Evolutionary conservation across 2,329 filamentous ascomycete species (phyloP).

Genomic region (Orbilia brochopaga): DNA sequence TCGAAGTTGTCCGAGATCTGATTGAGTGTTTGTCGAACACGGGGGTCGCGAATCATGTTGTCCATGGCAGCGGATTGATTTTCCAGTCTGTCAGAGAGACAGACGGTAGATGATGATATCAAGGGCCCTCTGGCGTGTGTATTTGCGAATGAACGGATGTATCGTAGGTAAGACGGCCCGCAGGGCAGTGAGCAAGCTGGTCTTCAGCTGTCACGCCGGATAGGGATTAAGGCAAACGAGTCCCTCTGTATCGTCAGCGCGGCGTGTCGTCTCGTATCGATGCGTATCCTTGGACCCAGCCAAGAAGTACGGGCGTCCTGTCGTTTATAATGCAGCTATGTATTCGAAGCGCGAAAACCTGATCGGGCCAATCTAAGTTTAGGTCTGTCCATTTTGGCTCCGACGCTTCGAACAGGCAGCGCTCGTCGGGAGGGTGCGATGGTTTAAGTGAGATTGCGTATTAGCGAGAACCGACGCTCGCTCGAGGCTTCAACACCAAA

Average conservation of each 20-base stretch:
- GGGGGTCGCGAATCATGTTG: conserved; percentile 58
- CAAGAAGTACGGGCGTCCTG: conserved; percentile 2
- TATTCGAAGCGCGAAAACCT: background rate
- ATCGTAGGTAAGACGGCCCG: conserved; percentile 18
- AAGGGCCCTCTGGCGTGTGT: conserved; percentile 2
- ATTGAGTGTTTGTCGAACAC: conserved; percentile 71
- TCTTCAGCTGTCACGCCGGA: conserved; percentile 16
- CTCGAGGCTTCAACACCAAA: background rate
- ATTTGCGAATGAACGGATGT: background rate
- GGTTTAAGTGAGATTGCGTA: conserved; percentile 12
- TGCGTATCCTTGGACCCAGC: background rate
- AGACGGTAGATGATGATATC: conserved; percentile 1
- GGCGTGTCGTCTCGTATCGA: conserved; percentile 1
- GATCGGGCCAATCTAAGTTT: conserved; percentile 10
- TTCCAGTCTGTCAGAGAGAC: background rate
- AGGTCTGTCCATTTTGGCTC: conserved; percentile 41
- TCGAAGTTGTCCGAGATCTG: conserved; percentile 71
- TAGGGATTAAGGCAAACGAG: conserved; percentile 23
- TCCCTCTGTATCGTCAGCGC: background rate
- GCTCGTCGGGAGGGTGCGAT: conserved; percentile 3
- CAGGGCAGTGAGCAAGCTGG: background rate
- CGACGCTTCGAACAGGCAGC: conserved; percentile 16
- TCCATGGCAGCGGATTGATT: conserved; percentile 22
- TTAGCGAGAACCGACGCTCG: conserved; percentile 1
- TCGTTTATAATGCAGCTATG: conserved; percentile 17